Evolutionary conservation across 2,329 filamentous ascomycete genomes (phyloP), one percentile per base, ranked within the genome.

Genomic region (Fusarium devonianum): DNA sequence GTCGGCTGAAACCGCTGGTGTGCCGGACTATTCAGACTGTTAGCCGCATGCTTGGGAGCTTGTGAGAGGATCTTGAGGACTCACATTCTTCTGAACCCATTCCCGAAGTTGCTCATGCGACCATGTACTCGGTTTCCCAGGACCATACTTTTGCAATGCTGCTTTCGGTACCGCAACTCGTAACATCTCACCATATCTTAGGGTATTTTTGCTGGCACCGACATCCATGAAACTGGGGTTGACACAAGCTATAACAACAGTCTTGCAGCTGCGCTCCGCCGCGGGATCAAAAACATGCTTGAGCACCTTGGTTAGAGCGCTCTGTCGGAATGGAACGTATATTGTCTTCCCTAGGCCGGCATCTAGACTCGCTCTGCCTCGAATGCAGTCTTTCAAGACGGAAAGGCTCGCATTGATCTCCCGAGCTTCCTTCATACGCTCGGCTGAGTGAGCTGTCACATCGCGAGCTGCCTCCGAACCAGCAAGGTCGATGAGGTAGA

Each of bases 321-420:
- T 77, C 51, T 76, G 74, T 0, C 77, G 71, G 53, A 77, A 79
- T 0, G 77, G 77, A 0, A 80, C 67, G 40, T 77, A 72, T 0
- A 68, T 63, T 39, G 67, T 69, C 58, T 71, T 73, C 4, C 48
- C 52, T 61, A 7, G 44, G 16, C 46, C 14, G 13, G 64, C 63
- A 32, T 78, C 72, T 0, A 69, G 57, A 23, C 70, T 62, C 1
- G 73, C 73, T 28, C 74, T 73, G 2, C 73, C 75, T 1, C 78
- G 73, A 38, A 82, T 81, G 47, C 78, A 81, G 55, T 81, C 78
- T 50, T 81, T 81, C 3, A 82, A 69, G 0, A 76, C 71, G 0
- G 77, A 78, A 0, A 80, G 69, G 49, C 76, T 78, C 7, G 66
- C 70, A 56, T 79, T 79, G 66, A 80, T 79, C 60, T 78, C 73